phyloP scores from a whole-genome alignment of 345 rosid genomes.

The Aethionema arabicum region DNA sequence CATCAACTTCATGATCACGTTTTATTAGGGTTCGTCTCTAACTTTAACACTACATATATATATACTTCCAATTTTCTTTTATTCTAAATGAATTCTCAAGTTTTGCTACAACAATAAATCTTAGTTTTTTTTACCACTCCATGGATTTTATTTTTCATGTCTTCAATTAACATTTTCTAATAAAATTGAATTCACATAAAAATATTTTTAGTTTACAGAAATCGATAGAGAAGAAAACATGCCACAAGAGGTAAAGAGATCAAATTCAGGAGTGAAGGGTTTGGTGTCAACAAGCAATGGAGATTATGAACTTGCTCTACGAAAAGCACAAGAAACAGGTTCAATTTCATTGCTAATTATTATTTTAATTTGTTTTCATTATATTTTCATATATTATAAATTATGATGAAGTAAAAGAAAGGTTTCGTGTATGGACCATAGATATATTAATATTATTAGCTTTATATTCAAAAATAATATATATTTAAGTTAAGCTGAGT shows the following conservation, averaged over 20 bases:
- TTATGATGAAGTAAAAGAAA: conserved; percentile 13
- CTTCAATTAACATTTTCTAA: too few species aligned
- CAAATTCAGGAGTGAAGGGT: conserved; percentile 44
- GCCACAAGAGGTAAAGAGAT: conserved; percentile 67
- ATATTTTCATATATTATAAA: conserved; percentile 15
- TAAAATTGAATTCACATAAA: conserved; percentile 9
- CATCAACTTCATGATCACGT: too few species aligned
- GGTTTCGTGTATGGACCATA: conserved; percentile 5
- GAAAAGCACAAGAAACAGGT: conserved; percentile 99
- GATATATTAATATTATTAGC: background rate
- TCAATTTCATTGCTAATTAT: background rate
- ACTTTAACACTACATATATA: too few species aligned
- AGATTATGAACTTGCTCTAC: conserved; percentile 74
- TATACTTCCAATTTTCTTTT: too few species aligned
- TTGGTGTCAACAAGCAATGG: conserved; percentile 44
- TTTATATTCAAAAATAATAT: conserved; percentile 12
- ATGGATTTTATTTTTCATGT: too few species aligned
- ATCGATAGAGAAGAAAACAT: conserved; percentile 39
- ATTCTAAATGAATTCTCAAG: too few species aligned
- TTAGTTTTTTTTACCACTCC: too few species aligned
- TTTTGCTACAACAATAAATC: too few species aligned
- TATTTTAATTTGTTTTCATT: too few species aligned
- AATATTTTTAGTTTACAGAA: background rate
- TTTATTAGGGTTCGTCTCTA: too few species aligned
- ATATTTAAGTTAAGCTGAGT: background rate